Conservation (phyloP, 805 yeast species). For the Myxozyma vanderwaltii region DNA sequence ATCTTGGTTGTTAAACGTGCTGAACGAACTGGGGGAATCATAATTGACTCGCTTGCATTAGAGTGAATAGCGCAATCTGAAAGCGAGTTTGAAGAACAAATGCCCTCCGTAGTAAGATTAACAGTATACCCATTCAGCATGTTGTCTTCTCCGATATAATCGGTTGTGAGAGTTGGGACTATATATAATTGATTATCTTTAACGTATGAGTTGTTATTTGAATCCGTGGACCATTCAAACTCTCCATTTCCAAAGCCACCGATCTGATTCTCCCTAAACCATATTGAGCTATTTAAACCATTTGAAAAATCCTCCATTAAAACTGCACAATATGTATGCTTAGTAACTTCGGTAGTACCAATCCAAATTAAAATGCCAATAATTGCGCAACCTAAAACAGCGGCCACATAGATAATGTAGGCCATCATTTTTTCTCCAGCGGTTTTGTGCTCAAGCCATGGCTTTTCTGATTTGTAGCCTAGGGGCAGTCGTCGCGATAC, state of each 20-base stretch:
- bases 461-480: conserved; percentile 25
- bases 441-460: conserved; percentile 23
- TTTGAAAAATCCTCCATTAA: conserved; percentile 13
- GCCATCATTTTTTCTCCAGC: conserved; percentile 11
- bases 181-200: conserved; percentile 23
- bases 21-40: conserved; percentile 30
- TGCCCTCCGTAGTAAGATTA: conserved; percentile 24
- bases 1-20: conserved; percentile 24
- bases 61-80: conserved; percentile 22
- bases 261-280: conserved; percentile 25
- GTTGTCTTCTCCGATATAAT: conserved; percentile 19
- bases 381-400: conserved; percentile 12
- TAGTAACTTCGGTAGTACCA: conserved; percentile 23
- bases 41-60: conserved; percentile 8
- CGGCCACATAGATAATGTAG: conserved; percentile 8
- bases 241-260: conserved; percentile 31
- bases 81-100: conserved; percentile 12
- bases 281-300: conserved; percentile 3
- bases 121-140: conserved; percentile 29
- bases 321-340: conserved; percentile 19
- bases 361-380: conserved; percentile 25
- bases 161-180: conserved; percentile 28
- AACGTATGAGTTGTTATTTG: conserved; percentile 19
- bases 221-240: conserved; percentile 27
- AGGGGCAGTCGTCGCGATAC: conserved; percentile 27